Percentiles rank a stretch among this genome's conserved stretches.
Conservation (phyloP, 495 filamentous ascomycete species). For the Choiromyces venosus region DNA sequence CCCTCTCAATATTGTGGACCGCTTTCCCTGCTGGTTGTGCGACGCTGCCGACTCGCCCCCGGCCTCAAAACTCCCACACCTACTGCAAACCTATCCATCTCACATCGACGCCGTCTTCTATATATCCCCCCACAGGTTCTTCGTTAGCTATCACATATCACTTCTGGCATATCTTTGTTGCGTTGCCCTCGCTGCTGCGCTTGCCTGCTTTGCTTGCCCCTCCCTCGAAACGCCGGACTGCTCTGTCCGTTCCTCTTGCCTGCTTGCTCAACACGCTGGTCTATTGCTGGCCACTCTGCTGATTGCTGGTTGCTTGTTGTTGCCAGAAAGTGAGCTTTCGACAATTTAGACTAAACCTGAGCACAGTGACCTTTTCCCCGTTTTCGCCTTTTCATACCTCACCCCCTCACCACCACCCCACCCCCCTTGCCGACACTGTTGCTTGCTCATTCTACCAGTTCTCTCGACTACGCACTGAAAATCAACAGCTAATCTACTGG, state of each 20-base stretch:
- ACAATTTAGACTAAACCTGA: constrained; percentile 38
- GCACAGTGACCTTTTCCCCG: constrained; percentile 37
- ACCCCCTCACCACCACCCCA: background rate
- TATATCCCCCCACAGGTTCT: constrained; percentile 35
- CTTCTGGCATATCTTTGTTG: constrained; percentile 34
- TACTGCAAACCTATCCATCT: constrained; percentile 17
- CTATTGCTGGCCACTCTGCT: constrained; percentile 30
- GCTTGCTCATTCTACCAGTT: constrained; percentile 17
- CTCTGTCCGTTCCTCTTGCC: constrained; percentile 2
- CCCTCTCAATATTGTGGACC: constrained; percentile 26
- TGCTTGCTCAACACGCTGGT: constrained; percentile 32
- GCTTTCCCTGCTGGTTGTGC: constrained; percentile 29
- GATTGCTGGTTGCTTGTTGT: constrained; percentile 29
- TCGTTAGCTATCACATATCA: constrained; percentile 38
- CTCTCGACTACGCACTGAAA: constrained; percentile 34
- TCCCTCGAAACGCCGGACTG: constrained; percentile 4
- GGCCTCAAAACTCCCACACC: constrained; percentile 31
- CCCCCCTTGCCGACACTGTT: constrained; percentile 35
- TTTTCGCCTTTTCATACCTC: constrained; percentile 24
- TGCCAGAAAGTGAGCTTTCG: constrained; percentile 34
- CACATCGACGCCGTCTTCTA: constrained; percentile 32
- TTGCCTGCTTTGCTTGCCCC: constrained; percentile 34
- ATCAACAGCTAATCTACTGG: constrained; percentile 23
- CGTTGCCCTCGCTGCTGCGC: constrained; percentile 29
- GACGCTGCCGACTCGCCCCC: constrained; percentile 26